These are phyloP conservation scores for Metschnikowia baotianmanensis DNA, from an alignment of 805 yeast species.

Conservation along the genomic window DNA sequence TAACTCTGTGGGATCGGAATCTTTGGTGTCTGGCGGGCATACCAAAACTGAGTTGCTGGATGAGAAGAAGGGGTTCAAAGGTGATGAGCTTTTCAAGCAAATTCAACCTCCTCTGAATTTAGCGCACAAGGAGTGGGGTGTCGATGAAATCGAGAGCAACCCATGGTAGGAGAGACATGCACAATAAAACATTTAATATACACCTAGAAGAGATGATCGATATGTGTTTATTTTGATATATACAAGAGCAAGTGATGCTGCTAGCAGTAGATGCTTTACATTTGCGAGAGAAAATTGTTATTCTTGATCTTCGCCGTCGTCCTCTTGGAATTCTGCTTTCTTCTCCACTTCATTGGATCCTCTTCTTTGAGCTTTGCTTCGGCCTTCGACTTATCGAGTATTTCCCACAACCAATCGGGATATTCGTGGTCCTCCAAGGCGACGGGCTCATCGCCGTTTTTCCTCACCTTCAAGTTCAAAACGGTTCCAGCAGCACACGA, in stretches of 20 bases:
- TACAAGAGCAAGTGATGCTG: constrained; percentile 8
- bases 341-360: constrained; percentile 65
- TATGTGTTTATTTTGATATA: constrained; percentile 6
- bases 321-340: constrained; percentile 60
- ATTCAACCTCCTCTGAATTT: constrained; percentile 48
- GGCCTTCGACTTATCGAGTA: constrained; percentile 67
- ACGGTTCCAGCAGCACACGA: constrained; percentile 71
- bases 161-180: constrained; percentile 53
- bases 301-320: constrained; percentile 71
- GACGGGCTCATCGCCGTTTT: constrained; percentile 81
- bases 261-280: constrained; percentile 12
- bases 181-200: no score
- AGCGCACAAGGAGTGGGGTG: constrained; percentile 50
- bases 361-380: constrained; percentile 53
- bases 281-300: constrained; percentile 65
- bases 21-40: constrained; percentile 19
- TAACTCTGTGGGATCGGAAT: constrained; percentile 21
- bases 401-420: constrained; percentile 93
- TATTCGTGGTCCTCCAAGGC: constrained; percentile 87
- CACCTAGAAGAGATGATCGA: background rate
- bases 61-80: constrained; percentile 27
- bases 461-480: constrained; percentile 68
- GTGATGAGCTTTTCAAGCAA: constrained; percentile 49
- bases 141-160: constrained; percentile 54
- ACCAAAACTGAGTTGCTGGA: constrained; percentile 9